Evolutionary conservation across 2,329 filamentous ascomycete genomes (phyloP).

Genomic region (Cadophora malorum): DNA sequence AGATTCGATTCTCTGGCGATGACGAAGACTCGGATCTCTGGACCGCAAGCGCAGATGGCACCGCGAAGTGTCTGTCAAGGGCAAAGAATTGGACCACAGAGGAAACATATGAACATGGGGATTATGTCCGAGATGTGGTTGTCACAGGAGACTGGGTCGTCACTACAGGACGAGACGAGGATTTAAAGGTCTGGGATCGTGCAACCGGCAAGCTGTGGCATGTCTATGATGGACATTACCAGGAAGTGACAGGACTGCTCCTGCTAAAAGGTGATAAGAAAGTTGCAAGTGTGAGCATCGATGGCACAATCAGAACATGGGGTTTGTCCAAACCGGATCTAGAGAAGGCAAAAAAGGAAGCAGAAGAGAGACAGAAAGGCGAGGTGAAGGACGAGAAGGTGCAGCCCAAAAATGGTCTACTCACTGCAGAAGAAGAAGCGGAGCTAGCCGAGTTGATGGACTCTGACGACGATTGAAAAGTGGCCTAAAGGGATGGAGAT

Average conservation of each 20-base stretch:
- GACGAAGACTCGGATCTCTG: constrained; percentile 73
- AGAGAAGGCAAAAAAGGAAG: constrained; percentile 60
- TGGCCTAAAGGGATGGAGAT: not conserved
- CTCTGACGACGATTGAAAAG: constrained; percentile 61
- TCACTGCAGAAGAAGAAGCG: constrained; percentile 91
- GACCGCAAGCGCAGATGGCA: constrained; percentile 93
- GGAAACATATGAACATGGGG: constrained; percentile 78
- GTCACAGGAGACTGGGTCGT: constrained; percentile 79
- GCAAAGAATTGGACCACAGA: constrained; percentile 72
- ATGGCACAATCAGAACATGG: constrained; percentile 88
- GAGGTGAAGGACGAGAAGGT: constrained; percentile 50
- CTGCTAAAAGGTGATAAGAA: constrained; percentile 60
- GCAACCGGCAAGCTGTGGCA: constrained; percentile 75
- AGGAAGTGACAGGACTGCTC: constrained; percentile 86
- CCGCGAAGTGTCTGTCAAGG: constrained; percentile 78
- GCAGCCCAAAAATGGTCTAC: constrained; percentile 56
- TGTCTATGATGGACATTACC: constrained; percentile 82
- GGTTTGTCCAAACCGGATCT: constrained; percentile 68
- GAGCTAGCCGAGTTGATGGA: constrained; percentile 93
- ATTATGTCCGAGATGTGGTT: constrained; percentile 86
- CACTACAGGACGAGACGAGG: constrained; percentile 89
- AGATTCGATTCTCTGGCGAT: constrained; percentile 73
- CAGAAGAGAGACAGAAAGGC: constrained; percentile 54
- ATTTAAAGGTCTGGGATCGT: constrained; percentile 88
- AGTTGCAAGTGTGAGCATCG: constrained; percentile 85